Evolutionary conservation across 2,329 filamentous ascomycete genomes (phyloP).

Genomic region (Hypoxylon sp.): DNA sequence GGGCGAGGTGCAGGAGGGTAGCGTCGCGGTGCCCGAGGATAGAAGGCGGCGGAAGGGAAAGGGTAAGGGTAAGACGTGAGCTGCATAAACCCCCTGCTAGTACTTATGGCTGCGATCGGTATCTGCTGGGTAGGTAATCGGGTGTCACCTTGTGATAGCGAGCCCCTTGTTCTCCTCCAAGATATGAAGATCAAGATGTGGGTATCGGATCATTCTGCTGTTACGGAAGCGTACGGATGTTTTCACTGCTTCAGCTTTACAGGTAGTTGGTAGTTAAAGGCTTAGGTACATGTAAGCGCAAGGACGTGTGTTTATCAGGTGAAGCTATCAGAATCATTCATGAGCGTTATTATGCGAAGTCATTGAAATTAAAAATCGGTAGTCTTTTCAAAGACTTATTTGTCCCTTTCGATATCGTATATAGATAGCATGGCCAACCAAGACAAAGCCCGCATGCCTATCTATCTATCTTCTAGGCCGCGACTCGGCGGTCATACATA

Average conservation of each 20-base stretch:
- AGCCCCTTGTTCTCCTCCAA: too few species aligned
- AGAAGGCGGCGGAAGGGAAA: constrained; percentile 60
- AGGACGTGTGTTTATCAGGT: constrained; percentile 4
- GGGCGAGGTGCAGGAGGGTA: constrained; percentile 81
- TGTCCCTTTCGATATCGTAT: too few species aligned
- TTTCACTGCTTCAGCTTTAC: not conserved
- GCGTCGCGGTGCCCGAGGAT: constrained; percentile 72
- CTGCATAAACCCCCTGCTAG: constrained; percentile 22
- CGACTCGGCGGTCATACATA: constrained; percentile 10
- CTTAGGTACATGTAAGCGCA: not conserved
- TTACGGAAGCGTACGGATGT: not conserved
- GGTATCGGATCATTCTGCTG: not conserved
- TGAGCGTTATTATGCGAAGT: too few species aligned
- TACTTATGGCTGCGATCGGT: not conserved
- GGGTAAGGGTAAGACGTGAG: constrained; percentile 56
- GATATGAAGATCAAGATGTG: not conserved
- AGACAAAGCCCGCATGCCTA: not conserved
- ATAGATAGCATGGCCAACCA: too few species aligned
- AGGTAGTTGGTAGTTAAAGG: not conserved
- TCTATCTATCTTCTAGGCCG: constrained; percentile 3
- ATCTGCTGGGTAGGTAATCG: too few species aligned
- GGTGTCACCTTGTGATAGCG: too few species aligned
- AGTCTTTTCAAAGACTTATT: too few species aligned
- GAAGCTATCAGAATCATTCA: constrained; percentile 21
- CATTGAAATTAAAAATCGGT: too few species aligned